Percentiles rank a stretch among this genome's conserved stretches.
Evolutionary conservation across 1,139 yeast genomes (phyloP).

Genomic region (Yamadazyma triangularis): DNA sequence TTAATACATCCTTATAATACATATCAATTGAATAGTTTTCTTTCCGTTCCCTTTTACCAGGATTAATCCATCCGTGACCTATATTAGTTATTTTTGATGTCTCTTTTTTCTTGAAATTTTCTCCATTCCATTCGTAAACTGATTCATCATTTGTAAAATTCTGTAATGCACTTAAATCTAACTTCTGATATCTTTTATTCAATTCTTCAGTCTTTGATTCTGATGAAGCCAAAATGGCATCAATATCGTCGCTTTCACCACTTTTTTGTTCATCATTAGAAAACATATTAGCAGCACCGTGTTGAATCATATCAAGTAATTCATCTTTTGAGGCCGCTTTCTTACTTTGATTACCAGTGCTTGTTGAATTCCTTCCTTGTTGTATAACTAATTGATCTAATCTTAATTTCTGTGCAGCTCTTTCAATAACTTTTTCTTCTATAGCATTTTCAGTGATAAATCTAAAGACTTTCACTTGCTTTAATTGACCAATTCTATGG

Average conservation of each 20-base stretch:
- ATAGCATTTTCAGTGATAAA: conserved; percentile 77
- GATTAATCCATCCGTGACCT: conserved; percentile 64
- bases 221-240: conserved; percentile 54
- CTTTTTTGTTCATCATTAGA: conserved; percentile 23
- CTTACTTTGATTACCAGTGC: conserved; percentile 32
- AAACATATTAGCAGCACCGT: conserved; percentile 69
- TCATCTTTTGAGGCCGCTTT: conserved; percentile 62
- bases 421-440: conserved; percentile 74
- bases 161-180: conserved; percentile 73
- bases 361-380: conserved; percentile 55
- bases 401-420: conserved; percentile 75
- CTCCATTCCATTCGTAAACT: conserved; percentile 85
- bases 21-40: conserved; percentile 76
- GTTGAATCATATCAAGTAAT: conserved; percentile 73
- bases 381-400: conserved; percentile 79
- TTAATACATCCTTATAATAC: conserved; percentile 73
- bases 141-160: conserved; percentile 62
- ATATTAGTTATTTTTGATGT: conserved; percentile 34
- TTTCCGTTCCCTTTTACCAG: conserved; percentile 73
- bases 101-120: conserved; percentile 68
- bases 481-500: conserved; percentile 81
- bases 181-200: conserved; percentile 57
- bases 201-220: conserved; percentile 61
- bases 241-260: conserved; percentile 55
- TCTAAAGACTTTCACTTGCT: conserved; percentile 73